Evolutionary conservation across 2,329 filamentous ascomycete genomes (phyloP).

Genomic region (Cordyceps pruinosa): DNA sequence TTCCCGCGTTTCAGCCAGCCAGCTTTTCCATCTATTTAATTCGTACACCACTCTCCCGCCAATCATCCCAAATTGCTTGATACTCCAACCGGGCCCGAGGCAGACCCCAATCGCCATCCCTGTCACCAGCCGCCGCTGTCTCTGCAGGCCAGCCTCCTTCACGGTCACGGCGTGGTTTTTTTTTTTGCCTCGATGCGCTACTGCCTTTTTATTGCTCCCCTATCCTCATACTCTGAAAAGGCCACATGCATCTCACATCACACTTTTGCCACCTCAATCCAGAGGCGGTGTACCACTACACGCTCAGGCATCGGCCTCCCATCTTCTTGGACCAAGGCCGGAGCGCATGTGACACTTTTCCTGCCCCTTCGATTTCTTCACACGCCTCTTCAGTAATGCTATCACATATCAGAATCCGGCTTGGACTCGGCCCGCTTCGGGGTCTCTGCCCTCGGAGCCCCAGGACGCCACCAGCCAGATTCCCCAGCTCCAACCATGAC

Average conservation of each 20-base stretch:
- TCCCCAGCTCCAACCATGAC: background rate
- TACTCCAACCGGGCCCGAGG: too few species aligned
- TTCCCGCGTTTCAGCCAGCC: background rate
- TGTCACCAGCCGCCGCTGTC: background rate
- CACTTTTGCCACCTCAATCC: background rate
- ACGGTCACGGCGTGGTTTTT: background rate
- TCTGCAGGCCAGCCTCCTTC: background rate
- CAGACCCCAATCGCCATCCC: background rate
- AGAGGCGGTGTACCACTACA: conserved; percentile 3
- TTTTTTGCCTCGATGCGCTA: background rate
- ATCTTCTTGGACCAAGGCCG: background rate
- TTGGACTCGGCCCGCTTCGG: background rate
- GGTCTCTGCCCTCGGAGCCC: background rate
- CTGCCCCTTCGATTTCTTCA: background rate
- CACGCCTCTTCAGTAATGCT: too few species aligned
- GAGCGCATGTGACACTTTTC: background rate
- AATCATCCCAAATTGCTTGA: background rate
- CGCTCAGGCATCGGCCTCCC: background rate
- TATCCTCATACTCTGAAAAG: background rate
- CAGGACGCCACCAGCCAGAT: too few species aligned
- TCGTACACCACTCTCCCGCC: background rate
- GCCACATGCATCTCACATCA: background rate
- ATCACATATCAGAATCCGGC: conserved; percentile 1
- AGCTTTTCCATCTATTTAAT: background rate
- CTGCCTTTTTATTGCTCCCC: background rate